Percentiles rank a stretch among this genome's conserved stretches.
phyloP scores from a whole-genome alignment of 2,329 filamentous ascomycete species.

The Epicoccum nigrum region DNA sequence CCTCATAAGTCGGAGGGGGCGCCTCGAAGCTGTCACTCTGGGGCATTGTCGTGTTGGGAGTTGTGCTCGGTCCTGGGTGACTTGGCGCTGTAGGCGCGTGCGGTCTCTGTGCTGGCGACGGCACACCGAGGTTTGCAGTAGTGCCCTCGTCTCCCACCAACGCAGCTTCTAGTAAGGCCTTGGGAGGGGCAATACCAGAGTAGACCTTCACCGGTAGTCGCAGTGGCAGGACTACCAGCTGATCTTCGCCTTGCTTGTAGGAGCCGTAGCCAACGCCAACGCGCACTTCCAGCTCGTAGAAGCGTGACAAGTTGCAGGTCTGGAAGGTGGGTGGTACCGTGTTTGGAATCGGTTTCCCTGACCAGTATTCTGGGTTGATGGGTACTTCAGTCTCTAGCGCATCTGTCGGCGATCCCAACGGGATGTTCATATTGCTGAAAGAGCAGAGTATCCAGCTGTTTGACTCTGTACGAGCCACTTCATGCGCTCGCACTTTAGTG shows the following conservation, averaged over 20 bases:
- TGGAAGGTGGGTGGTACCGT: conserved; percentile 86
- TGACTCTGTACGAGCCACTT: conserved; percentile 71
- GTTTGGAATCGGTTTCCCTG: conserved; percentile 73
- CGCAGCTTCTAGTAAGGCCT: conserved; percentile 74
- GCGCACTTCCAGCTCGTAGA: conserved; percentile 82
- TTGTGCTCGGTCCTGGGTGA: conserved; percentile 26
- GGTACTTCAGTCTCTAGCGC: conserved; percentile 69
- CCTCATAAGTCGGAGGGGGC: conserved; percentile 93
- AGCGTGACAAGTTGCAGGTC: conserved; percentile 83
- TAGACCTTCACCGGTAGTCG: conserved; percentile 80
- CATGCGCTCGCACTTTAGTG: conserved; percentile 80
- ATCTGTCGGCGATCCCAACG: conserved; percentile 65
- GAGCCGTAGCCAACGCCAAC: conserved; percentile 78
- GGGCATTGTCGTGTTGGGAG: conserved; percentile 11
- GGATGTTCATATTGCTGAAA: conserved; percentile 72
- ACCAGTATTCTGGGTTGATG: conserved; percentile 77
- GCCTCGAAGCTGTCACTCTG: conserved; percentile 18
- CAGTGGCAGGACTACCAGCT: conserved; percentile 79
- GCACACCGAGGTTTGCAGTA: conserved; percentile 19
- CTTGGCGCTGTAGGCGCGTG: conserved; percentile 36
- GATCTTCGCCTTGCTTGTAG: conserved; percentile 62
- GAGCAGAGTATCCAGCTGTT: conserved; percentile 78
- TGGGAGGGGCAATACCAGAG: conserved; percentile 84
- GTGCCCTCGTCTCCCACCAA: conserved; percentile 35
- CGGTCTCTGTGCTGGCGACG: conserved; percentile 23